Conservation (phyloP, 2,329 filamentous ascomycete genomes). For the Sporothrix dimorphospora region DNA sequence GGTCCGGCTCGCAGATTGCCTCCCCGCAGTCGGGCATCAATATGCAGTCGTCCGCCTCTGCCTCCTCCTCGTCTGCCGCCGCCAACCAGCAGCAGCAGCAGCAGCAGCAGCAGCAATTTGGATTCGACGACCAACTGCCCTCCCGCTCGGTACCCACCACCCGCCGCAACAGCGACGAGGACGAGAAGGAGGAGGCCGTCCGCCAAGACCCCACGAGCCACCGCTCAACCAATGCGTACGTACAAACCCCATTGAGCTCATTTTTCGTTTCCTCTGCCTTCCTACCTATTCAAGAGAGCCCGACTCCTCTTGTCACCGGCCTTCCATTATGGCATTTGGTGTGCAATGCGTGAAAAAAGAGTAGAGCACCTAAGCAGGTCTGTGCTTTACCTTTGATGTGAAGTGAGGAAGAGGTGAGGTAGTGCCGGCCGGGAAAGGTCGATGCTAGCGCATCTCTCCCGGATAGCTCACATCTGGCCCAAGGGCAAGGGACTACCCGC, state of each 20-base stretch:
- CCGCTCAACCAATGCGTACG: constrained; percentile 78
- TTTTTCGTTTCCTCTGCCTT: background rate
- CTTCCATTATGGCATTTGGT: background rate
- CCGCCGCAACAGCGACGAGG: constrained; percentile 87
- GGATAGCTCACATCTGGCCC: background rate
- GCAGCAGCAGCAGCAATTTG: constrained; percentile 43
- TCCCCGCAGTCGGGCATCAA: constrained; percentile 71
- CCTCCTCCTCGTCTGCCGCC: constrained; percentile 39
- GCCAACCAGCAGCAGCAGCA: constrained; percentile 38
- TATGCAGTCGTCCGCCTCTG: constrained; percentile 40
- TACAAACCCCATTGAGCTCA: constrained; percentile 40
- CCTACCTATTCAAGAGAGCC: background rate
- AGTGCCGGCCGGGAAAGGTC: background rate
- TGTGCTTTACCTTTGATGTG: too few relatives aligned
- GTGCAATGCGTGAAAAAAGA: background rate
- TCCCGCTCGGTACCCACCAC: constrained; percentile 86
- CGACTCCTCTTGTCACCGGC: background rate
- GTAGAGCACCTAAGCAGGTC: background rate
- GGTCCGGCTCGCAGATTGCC: constrained; percentile 77
- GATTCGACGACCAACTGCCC: constrained; percentile 67
- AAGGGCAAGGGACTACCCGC: background rate
- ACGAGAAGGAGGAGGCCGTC: constrained; percentile 79
- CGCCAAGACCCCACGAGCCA: constrained; percentile 71
- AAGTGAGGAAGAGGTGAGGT: background rate
- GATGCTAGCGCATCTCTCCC: constrained; percentile 2